Evolutionary conservation across 2,329 filamentous ascomycete genomes (phyloP).

Genomic region (Tolypocladium ovalisporum): DNA sequence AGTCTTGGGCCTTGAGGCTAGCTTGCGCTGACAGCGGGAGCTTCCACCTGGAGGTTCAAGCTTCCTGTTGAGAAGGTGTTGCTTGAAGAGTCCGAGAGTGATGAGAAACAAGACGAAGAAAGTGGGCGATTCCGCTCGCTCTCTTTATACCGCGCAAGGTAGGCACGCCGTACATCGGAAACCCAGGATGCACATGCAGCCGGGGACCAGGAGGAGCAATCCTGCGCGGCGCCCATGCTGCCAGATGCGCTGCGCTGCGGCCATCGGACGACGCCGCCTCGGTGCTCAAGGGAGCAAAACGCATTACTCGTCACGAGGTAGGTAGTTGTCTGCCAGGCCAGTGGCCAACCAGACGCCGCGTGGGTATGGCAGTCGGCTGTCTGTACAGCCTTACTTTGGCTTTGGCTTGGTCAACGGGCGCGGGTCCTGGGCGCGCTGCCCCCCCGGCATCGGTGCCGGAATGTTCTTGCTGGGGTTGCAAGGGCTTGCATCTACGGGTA

Average conservation of each 20-base stretch:
- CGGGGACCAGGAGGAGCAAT: neutral
- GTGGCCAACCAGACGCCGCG: neutral
- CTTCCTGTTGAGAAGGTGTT: neutral
- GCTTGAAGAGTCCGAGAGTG: neutral
- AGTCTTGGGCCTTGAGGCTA: neutral
- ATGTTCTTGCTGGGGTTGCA: too few relatives aligned
- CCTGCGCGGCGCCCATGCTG: neutral
- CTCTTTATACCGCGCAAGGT: neutral
- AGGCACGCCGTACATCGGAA: neutral
- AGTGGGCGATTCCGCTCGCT: neutral
- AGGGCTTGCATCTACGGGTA: too few relatives aligned
- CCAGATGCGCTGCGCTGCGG: neutral
- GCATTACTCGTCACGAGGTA: neutral
- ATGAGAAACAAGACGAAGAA: neutral
- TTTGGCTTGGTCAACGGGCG: neutral
- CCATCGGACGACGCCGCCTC: neutral
- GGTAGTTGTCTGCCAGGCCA: neutral
- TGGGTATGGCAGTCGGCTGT: neutral
- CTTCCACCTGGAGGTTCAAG: neutral
- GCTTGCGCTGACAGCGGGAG: neutral
- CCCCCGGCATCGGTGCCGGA: neutral
- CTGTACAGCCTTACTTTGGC: neutral
- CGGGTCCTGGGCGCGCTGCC: neutral
- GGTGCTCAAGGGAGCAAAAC: neutral
- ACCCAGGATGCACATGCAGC: neutral